Evolutionary conservation across 768 basidiomycete species (phyloP), one percentile per base, ranked within the genome.

Genomic region (Nevesoporus exiguus): DNA sequence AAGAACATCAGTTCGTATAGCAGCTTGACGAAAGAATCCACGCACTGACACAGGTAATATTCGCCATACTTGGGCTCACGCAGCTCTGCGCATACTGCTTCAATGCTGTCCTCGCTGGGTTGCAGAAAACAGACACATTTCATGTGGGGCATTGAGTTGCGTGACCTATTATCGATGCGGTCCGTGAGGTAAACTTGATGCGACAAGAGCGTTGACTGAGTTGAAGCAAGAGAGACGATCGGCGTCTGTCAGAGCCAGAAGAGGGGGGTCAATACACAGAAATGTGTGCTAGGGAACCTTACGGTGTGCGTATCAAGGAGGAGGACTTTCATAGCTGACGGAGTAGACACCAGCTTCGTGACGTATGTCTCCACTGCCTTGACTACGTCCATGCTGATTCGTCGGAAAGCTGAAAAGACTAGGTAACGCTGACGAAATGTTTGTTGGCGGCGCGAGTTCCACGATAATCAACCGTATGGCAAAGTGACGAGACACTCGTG

Each of bases 181-280:
- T 99, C 97, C 5, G 96, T 99, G 49, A 99, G 81, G 73, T 99
- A 99, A 40, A 98, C 92, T 68, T 99, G 95, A 61, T 98, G 93
- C 3, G 94, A 86, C 40, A 99, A 77, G 27, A 99, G 79, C 9
- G 86, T 88, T 3, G 94, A 93, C 68, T 98, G 97, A 0, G 97
- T 98, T 1, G 92, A 86, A 3, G 95, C 90, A 17, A 98, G 78
- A 4, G 95, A 98, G 7, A 99, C 87, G 56, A 98, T 95, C 1
- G 96, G 95, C 7, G 96, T 98, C 93, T 91, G 58, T n/a, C 33
- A 43, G 24, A 69, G 47, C 19, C 24, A 55, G 17, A 15, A 41
- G 17, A 47, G 31, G 48, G 37, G 45, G 11, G 29, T 59, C 5
- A 58, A 47, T 34, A 33, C 19, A 36, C 8, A 27, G 29, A 2